Evolutionary conservation across 1,139 yeast genomes (phyloP).

Genomic region (Trichomonascaceae sp.): DNA sequence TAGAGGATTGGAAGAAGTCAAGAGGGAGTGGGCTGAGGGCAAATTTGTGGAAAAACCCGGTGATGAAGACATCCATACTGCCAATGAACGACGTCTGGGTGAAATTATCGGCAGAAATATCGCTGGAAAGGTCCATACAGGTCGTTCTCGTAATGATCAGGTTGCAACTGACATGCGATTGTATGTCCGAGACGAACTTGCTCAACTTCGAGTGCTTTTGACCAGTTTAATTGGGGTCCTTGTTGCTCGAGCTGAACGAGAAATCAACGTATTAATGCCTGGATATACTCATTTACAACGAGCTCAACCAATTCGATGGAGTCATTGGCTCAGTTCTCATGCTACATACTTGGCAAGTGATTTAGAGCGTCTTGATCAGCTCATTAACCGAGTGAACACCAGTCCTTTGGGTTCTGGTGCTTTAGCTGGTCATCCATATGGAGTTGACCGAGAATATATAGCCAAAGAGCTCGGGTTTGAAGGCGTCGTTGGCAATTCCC

Average conservation of each 20-base stretch:
- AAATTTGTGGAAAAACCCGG: conserved; percentile 79
- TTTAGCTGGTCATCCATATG: conserved; percentile 97
- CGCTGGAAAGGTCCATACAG: conserved; percentile 97
- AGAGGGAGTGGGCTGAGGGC: conserved; percentile 73
- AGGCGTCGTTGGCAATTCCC: conserved; percentile 87
- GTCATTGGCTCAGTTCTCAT: conserved; percentile 92
- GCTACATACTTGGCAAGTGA: conserved; percentile 94
- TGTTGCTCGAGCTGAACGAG: conserved; percentile 68
- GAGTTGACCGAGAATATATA: conserved; percentile 86
- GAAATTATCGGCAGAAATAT: conserved; percentile 89
- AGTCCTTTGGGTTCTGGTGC: conserved; percentile 98
- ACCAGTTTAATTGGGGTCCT: conserved; percentile 60
- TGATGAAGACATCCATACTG: conserved; percentile 98
- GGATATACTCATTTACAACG: conserved; percentile 98
- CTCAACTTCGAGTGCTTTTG: conserved; percentile 52
- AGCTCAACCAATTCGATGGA: conserved; percentile 99
- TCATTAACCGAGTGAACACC: conserved; percentile 73
- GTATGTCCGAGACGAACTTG: conserved; percentile 75
- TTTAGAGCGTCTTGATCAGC: conserved; percentile 73
- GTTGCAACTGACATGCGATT: conserved; percentile 98
- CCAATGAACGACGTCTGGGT: conserved; percentile 95
- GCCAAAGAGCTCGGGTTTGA: conserved; percentile 74
- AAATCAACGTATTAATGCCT: conserved; percentile 92
- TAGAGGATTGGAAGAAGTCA: conserved; percentile 64
- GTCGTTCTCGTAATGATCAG: conserved; percentile 97